Base-by-base conservation (phyloP, 495 filamentous ascomycete species). In the Lophiotrema nucula region DNA sequence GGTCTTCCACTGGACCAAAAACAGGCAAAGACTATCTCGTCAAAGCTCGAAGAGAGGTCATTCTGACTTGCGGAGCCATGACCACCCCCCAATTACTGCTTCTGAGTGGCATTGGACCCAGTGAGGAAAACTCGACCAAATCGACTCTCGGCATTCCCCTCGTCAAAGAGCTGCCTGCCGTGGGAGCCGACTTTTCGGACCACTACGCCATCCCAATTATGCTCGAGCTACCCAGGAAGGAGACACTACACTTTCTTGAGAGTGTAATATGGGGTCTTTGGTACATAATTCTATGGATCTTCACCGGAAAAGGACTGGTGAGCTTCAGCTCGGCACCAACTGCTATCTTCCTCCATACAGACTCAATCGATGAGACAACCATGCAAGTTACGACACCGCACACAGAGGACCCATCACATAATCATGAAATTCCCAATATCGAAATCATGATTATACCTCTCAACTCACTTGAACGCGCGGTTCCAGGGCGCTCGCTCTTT, bases 101-200 rank as follows among this genome's bases (percentile, higher is more conserved):
- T 22, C 43, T 65, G 16, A 53, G 42, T 45, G 57, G 58, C 27
- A 65, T 65, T 25, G 62, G 58, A 35, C 70, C 68, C 11, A 12
- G 38, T 45, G 41, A 41, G 26, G 27, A 54, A 54, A 35, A 45
- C 25, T 38, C 33, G 33, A 22, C 27, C 2, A 38, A 43, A 23
- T 43, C 54, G 45, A 58, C 8, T 16, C 54, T 58, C 23, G 37
- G 37, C n/a, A 58, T 58, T 28, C 54, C 44, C 37, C 44, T 58
- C 33, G 26, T 50, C 33, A 58, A 58, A 50, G 54, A 58, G 31
- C 45, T 58, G 37, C 54, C 42, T 42, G 54, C 35, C 15, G 54
- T 58, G 33, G 54, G 54, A 49, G 54, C 54, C n/a, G 54, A 44
- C n/a, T 58, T 58, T 39, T 58, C 54, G 27, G 54, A 58, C 35